Base-by-base conservation (phyloP, 1,284 basidiomycete species). In the Chalciporus piperatoides region DNA sequence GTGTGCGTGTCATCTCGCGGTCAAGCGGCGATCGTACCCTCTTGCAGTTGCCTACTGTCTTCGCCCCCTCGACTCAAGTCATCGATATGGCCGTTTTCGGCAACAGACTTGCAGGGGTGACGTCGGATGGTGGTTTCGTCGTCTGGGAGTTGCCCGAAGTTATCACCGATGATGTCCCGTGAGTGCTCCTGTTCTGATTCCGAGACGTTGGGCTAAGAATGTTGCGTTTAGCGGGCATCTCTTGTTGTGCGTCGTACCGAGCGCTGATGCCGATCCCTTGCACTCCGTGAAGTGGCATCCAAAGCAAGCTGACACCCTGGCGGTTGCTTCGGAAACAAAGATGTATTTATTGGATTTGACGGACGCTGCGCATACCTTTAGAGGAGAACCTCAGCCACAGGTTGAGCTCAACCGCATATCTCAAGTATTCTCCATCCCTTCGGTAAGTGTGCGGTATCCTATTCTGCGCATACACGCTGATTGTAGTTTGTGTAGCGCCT, bases 271-370 rank as follows among this genome's bases (percentile, higher is more conserved):
- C 21, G 84, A 86, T 51, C 78, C 79, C 30, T 74, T 91, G 25
- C 84, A 83, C 54, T 80, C 84, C 8, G 87, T 91, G 54, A 90
- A 89, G 60, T 91, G 89, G 89, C 84, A 91, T 59, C 83, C 87
- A 14, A 83, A 81, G 62, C 80, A 87, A 49, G 75, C 78, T 2
- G 84, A 89, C 59, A 80, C 80, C n/a, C 72, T 91, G 38, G 87
- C 86, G 4, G 81, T 91, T 25, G 86, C 86, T 27, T 88, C 86
- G 0, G 82, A 84, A 53, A 79, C 76, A 46, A 81, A 79, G 56
- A 76, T 91, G 56, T 87, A 82, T 67, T 67, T 90, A 28, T 75
- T 91, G 62, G 85, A 91, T 65, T 71, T 90, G 48, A 70, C 72
- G 2, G 81, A 83, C 46, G 80, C 80, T 32, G 67, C 69, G 8